Percentiles rank a stretch among this genome's conserved stretches.
Evolutionary conservation across 441 rosid species (phyloP).

Genomic region (Bruguiera hainesii): DNA sequence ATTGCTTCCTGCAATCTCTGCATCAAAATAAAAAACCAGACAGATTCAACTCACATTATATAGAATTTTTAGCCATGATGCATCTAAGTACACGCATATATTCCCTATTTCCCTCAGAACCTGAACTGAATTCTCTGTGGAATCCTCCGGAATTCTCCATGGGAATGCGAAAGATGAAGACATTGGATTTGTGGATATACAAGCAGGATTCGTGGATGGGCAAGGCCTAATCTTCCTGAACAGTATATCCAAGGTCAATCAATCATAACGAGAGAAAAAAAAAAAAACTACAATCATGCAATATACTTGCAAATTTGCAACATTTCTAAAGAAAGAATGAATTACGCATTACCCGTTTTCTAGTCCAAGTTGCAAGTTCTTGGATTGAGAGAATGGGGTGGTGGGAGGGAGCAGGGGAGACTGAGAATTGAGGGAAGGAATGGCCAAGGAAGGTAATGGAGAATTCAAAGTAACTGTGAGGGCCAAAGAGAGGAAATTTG

Average conservation of each 20-base stretch:
- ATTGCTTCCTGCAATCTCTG: constrained; percentile 76
- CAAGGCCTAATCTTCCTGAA: constrained; percentile 73
- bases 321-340: neutral
- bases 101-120: constrained; percentile 25
- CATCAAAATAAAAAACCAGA: constrained; percentile 5
- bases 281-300: neutral
- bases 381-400: constrained; percentile 89
- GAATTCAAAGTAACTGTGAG: constrained; percentile 49
- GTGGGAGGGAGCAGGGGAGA: constrained; percentile 45
- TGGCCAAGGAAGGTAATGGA: constrained; percentile 54
- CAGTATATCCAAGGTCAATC: neutral
- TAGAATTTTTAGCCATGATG: neutral
- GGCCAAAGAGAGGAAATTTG: constrained; percentile 55
- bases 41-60: neutral
- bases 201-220: constrained; percentile 83
- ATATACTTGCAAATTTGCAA: too few species aligned
- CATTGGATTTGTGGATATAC: constrained; percentile 81
- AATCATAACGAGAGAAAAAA: neutral
- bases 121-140: constrained; percentile 48
- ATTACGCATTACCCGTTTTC: constrained; percentile 49
- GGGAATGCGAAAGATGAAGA: constrained; percentile 82
- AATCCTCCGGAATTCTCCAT: constrained; percentile 50
- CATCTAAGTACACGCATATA: neutral
- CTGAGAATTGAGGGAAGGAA: constrained; percentile 62
- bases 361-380: constrained; percentile 57